Conservation (phyloP, 2,329 filamentous ascomycete genomes). For the Biscogniauxia sp. region DNA sequence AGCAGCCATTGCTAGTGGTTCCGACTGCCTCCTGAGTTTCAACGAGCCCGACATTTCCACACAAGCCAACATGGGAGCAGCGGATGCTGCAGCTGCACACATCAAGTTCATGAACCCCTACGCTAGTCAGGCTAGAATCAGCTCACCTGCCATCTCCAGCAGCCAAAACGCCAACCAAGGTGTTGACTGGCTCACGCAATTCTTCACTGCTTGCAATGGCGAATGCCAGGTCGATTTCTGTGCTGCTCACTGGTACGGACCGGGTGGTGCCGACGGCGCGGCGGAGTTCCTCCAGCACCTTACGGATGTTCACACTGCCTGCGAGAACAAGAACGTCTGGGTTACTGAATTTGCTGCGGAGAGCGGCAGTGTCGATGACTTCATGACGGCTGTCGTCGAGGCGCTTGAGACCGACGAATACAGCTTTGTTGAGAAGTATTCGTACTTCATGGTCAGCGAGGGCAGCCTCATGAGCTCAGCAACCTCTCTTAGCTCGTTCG, state of each 20-base stretch:
- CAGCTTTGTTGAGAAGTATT: slow-evolving; percentile 53
- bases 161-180: slow-evolving; percentile 49
- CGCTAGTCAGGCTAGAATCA: slow-evolving; percentile 51
- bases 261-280: slow-evolving; percentile 38
- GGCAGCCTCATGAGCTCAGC: slow-evolving; percentile 41
- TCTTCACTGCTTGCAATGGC: slow-evolving; percentile 49
- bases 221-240: slow-evolving; percentile 59
- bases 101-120: slow-evolving; percentile 55
- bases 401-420: slow-evolving; percentile 46
- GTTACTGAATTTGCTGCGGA: slow-evolving; percentile 63
- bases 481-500: slow-evolving; percentile 43
- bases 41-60: slow-evolving; percentile 65
- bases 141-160: slow-evolving; percentile 62
- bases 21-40: slow-evolving; percentile 61
- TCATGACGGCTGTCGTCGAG: slow-evolving; percentile 49
- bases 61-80: slow-evolving; percentile 60
- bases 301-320: slow-evolving; percentile 42
- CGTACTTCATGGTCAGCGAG: slow-evolving; percentile 53
- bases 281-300: slow-evolving; percentile 56
- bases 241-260: slow-evolving; percentile 63
- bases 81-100: slow-evolving; percentile 51
- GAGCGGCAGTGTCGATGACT: slow-evolving; percentile 43
- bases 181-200: slow-evolving; percentile 54
- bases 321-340: slow-evolving; percentile 54
- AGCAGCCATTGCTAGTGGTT: slow-evolving; percentile 51